Base-by-base conservation (phyloP, 768 basidiomycete genomes). In the Cystofilobasidium ferigula region DNA sequence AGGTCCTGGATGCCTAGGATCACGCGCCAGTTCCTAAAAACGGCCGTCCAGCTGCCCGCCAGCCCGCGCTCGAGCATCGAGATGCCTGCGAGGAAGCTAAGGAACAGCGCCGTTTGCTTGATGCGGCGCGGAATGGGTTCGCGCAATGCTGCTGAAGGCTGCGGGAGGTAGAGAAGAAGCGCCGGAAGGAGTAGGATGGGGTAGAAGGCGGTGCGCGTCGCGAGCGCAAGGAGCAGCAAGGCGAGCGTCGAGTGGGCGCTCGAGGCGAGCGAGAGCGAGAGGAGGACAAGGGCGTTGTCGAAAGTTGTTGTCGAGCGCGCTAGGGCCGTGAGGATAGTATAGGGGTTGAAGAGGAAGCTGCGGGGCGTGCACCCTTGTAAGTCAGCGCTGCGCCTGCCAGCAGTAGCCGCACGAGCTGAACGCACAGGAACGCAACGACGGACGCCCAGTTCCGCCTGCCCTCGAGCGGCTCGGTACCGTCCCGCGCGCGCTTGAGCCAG, bases 311-410 rank as follows among this genome's bases (percentile, higher is more conserved):
- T 89, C 0, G 93, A 93, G 14, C 85, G 78, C 0, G 90, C 87
- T 9, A 94, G 78, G 35, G 84, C 85, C 0, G 92, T 84, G 1
- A 91, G 78, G 64, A 94, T 75, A 10, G 88, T 76, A 74, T 95
- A 95, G 3, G 95, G 95, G 71, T 98, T 95, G 58, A 94, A 75
- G 24, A 95, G 82, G 76, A 86, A 93, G 54, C 91, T 95, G 71
- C 20, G 51, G 24, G 59, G 45, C 62, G 6, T 10, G 38, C 26
- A 3, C 24, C 24, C 14, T 45, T 2, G 34, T 18, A 13, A n/a
- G 40, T 35, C 43, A 16, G 10, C n/a, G 35, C 0, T 34, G 51
- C 6, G 35, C n/a, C n/a, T 10, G 24, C 48, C 6, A 3, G 32
- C 28, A 57, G 47, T 18, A 51, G n/a, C 20, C 22, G 6, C 20